phyloP scores from a whole-genome alignment of 768 basidiomycete species.

The Wakefieldia striispora region DNA sequence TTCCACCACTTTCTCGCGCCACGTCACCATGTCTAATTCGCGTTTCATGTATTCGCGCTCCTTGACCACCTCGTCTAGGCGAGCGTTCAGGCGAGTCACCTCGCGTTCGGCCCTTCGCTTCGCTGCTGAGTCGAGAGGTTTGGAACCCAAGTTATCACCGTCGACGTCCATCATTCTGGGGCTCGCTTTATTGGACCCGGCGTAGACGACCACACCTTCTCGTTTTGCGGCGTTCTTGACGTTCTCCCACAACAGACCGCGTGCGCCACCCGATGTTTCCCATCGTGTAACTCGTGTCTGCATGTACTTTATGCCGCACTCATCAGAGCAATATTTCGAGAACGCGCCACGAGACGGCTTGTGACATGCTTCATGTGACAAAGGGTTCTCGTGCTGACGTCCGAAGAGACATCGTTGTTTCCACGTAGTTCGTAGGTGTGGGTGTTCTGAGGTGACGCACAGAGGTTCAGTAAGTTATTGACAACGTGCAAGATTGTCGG shows the following conservation, averaged over 20 bases:
- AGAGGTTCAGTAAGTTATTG: background rate
- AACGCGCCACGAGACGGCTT: conserved; percentile 77
- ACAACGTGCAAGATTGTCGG: background rate
- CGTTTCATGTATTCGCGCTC: conserved; percentile 64
- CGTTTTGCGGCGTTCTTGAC: conserved; percentile 68
- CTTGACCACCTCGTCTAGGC: conserved; percentile 56
- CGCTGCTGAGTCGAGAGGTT: conserved; percentile 30
- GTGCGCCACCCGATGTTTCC: conserved; percentile 60
- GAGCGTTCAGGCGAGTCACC: conserved; percentile 47
- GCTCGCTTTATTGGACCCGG: conserved; percentile 29
- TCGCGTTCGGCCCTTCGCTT: conserved; percentile 57
- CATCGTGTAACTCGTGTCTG: conserved; percentile 59
- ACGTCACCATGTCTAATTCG: conserved; percentile 65
- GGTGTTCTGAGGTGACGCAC: conserved; percentile 45
- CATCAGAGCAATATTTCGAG: conserved; percentile 91
- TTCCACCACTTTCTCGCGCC: conserved; percentile 68
- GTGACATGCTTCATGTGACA: conserved; percentile 68
- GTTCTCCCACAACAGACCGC: conserved; percentile 67
- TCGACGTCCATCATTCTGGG: conserved; percentile 25
- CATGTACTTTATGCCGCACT: conserved; percentile 79
- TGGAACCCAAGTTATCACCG: conserved; percentile 1
- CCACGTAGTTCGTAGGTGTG: conserved; percentile 70
- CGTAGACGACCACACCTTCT: conserved; percentile 64
- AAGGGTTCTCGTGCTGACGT: conserved; percentile 58
- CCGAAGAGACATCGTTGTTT: conserved; percentile 77